These are phyloP conservation scores for Powellomyces hirtus DNA, from an alignment of 192 early-diverging fungal species.

Conservation along the genomic window DNA sequence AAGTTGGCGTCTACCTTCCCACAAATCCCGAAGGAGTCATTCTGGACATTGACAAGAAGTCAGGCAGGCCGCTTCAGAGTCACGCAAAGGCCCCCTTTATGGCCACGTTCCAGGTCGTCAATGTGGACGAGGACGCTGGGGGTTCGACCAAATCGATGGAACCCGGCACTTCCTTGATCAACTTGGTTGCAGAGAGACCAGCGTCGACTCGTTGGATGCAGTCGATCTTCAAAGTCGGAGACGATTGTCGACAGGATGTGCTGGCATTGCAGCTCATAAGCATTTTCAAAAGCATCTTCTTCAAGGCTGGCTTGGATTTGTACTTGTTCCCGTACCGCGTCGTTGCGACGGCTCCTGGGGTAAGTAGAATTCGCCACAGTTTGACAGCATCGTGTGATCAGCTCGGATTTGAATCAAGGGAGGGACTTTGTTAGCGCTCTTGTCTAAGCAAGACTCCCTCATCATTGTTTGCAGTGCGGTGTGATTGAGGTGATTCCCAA, in stretches of 20 bases:
- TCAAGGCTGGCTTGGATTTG: constrained; percentile 84
- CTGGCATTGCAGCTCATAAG: constrained; percentile 96
- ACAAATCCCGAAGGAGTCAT: constrained; percentile 95
- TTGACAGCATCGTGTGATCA: not conserved
- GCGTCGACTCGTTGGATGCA: constrained; percentile 59
- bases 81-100: constrained; percentile 99
- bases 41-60: constrained; percentile 91
- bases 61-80: constrained; percentile 90
- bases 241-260: constrained; percentile 99
- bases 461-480: constrained; percentile 76
- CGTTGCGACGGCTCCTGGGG: constrained; percentile 93
- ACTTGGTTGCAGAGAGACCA: not conserved
- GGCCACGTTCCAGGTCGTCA: constrained; percentile 88
- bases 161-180: too few relatives aligned
- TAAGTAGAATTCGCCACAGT: too few relatives aligned
- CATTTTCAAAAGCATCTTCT: constrained; percentile 95
- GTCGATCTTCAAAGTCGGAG: constrained; percentile 99
- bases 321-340: constrained; percentile 97
- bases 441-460: constrained; percentile 6
- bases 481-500: constrained; percentile 98
- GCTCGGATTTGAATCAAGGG: too few relatives aligned
- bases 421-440: too few relatives aligned
- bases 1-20: constrained; percentile 95
- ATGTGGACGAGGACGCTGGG: constrained; percentile 40
- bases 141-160: not conserved